Percentiles rank a stretch among this genome's conserved stretches.
phyloP scores from a whole-genome alignment of 208 protist species.

The Leishmania tropica region DNA sequence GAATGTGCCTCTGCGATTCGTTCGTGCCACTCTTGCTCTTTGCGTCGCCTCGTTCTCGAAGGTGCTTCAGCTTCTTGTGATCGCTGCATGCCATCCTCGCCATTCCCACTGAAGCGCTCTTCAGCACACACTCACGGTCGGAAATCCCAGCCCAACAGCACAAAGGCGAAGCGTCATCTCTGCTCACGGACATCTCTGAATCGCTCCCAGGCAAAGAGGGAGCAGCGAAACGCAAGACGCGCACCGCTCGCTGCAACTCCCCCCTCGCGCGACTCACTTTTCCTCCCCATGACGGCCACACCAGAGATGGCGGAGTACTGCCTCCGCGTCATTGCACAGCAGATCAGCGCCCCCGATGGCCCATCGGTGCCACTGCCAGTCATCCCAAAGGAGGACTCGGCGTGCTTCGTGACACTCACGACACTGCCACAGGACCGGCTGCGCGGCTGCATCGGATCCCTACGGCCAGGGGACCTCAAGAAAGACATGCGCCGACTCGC shows the following conservation, averaged over 20 bases:
- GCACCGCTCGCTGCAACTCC: neutral
- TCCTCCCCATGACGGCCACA: conserved; percentile 51
- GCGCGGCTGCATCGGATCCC: conserved; percentile 87
- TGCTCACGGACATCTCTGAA: neutral
- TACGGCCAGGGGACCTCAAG: conserved; percentile 61
- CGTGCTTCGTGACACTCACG: conserved; percentile 83
- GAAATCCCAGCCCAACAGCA: neutral
- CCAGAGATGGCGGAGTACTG: conserved; percentile 89
- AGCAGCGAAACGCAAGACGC: conserved; percentile 1
- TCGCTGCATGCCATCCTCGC: neutral
- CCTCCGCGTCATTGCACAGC: conserved; percentile 65
- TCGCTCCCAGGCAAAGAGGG: conserved; percentile 2
- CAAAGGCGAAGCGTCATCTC: neutral
- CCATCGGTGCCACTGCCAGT: conserved; percentile 36
- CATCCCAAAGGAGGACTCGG: conserved; percentile 67
- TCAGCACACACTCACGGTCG: neutral
- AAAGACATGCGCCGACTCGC: conserved; percentile 77
- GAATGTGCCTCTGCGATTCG: neutral
- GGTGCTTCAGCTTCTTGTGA: neutral
- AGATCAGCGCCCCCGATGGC: conserved; percentile 36
- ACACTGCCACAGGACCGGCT: conserved; percentile 55
- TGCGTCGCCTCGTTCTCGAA: neutral
- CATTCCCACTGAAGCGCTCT: neutral
- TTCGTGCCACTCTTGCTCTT: neutral
- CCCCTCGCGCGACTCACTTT: neutral